A percentile compares a stretch with the other conserved stretches of the same genome.
Evolutionary conservation across 371 early-diverging fungal genomes (phyloP).

Genomic region (Synchytrium microbalum): DNA sequence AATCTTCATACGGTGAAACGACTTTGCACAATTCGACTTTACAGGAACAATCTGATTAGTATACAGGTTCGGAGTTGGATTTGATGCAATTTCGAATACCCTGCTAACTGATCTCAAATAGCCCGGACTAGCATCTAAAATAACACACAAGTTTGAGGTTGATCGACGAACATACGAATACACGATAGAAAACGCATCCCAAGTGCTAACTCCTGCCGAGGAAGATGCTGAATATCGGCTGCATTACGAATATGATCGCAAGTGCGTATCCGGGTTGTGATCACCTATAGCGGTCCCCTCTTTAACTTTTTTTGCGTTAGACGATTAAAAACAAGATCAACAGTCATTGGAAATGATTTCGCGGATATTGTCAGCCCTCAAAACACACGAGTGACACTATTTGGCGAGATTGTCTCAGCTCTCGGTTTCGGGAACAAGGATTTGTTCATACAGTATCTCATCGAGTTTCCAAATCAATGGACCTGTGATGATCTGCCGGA

Average conservation of each 20-base stretch:
- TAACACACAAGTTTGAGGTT: slow-evolving; percentile 24
- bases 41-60: slow-evolving; percentile 25
- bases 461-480: slow-evolving; percentile 15
- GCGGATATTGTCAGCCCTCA: slow-evolving; percentile 9
- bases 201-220: slow-evolving; percentile 17
- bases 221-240: slow-evolving; percentile 28
- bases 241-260: slow-evolving; percentile 15
- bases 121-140: slow-evolving; percentile 1
- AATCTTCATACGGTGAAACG: slow-evolving; percentile 17
- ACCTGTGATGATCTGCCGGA: not conserved
- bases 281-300: not conserved
- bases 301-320: not conserved
- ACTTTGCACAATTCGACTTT: slow-evolving; percentile 29
- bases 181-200: slow-evolving; percentile 24
- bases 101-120: slow-evolving; percentile 7
- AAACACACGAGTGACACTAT: slow-evolving; percentile 15
- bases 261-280: slow-evolving; percentile 20
- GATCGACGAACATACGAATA: slow-evolving; percentile 29
- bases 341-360: slow-evolving; percentile 15
- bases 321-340: slow-evolving; percentile 1
- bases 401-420: slow-evolving; percentile 23
- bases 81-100: not conserved
- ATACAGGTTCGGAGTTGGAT: slow-evolving; percentile 19
- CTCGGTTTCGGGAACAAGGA: slow-evolving; percentile 12
- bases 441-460: slow-evolving; percentile 24